Percentiles rank a stretch among this genome's conserved stretches.
phyloP scores from a whole-genome alignment of 73 alveolate genomes.

The Tetrahymena malaccensis region DNA sequence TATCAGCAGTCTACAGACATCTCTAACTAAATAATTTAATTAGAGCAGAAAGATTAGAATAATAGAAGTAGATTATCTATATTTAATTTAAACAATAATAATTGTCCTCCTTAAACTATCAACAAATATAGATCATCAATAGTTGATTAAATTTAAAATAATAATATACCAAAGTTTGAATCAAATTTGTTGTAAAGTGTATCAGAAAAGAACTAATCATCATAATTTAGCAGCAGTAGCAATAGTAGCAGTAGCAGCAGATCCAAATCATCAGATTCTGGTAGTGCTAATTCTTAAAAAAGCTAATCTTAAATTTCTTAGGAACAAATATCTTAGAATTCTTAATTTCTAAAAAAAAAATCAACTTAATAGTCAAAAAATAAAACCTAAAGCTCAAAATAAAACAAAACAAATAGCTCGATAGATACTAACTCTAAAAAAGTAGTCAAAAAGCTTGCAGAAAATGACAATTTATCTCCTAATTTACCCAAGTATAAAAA shows the following conservation, averaged over 20 bases:
- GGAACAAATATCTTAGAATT: no score
- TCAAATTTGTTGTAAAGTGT: background rate
- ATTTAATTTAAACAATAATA: no score
- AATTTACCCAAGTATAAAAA: background rate
- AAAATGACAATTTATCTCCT: background rate
- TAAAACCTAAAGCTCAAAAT: no score
- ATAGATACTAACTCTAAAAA: background rate
- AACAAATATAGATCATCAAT: background rate
- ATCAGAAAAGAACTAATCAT: background rate
- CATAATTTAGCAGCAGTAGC: background rate
- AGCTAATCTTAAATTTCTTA: background rate
- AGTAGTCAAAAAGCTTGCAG: background rate
- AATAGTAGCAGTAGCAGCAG: no score
- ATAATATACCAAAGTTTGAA: background rate
- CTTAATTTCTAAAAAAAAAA: no score
- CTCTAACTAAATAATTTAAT: background rate
- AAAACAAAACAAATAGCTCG: background rate
- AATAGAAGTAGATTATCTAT: background rate
- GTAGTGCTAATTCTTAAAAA: background rate
- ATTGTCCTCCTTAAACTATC: background rate
- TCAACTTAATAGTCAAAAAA: no score
- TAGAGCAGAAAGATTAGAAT: background rate
- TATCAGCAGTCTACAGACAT: background rate
- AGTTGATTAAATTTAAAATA: background rate
- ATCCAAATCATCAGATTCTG: background rate